Percentiles rank a stretch among this genome's conserved stretches.
phyloP scores from a whole-genome alignment of 768 basidiomycete genomes.

The Suillus clintonianus region DNA sequence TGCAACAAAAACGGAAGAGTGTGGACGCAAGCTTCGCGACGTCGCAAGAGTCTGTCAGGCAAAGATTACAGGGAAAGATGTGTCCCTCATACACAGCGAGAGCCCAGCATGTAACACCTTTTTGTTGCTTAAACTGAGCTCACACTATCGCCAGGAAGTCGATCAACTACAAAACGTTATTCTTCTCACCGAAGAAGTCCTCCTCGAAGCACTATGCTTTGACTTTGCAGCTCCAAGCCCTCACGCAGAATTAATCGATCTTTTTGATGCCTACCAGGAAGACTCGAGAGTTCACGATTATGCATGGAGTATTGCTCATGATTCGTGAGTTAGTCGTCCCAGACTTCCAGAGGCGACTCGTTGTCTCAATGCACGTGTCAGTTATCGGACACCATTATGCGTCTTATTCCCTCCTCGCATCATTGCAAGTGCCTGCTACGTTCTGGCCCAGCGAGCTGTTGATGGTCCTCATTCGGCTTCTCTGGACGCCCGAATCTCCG shows the following conservation, averaged over 20 bases:
- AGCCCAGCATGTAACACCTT: constrained; percentile 53
- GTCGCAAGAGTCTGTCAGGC: constrained; percentile 75
- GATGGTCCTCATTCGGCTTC: constrained; percentile 77
- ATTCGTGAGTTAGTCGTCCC: constrained; percentile 59
- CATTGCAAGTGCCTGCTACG: constrained; percentile 75
- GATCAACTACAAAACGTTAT: constrained; percentile 71
- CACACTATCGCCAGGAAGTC: constrained; percentile 56
- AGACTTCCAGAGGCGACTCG: neutral
- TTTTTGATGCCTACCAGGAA: constrained; percentile 59
- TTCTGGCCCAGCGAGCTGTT: constrained; percentile 70
- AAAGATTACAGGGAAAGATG: constrained; percentile 60
- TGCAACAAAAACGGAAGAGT: constrained; percentile 91
- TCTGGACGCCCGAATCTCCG: constrained; percentile 72
- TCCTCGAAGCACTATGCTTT: constrained; percentile 83
- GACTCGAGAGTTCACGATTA: constrained; percentile 62
- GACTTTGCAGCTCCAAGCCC: constrained; percentile 81
- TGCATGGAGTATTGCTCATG: constrained; percentile 86
- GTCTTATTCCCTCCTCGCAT: constrained; percentile 67
- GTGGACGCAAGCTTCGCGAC: constrained; percentile 83
- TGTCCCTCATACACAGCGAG: constrained; percentile 57
- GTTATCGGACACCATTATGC: constrained; percentile 81
- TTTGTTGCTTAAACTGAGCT: constrained; percentile 3
- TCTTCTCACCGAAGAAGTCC: constrained; percentile 71
- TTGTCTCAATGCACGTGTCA: constrained; percentile 28
- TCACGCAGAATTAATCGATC: constrained; percentile 72